Percentiles rank a stretch among this genome's conserved stretches.
Evolutionary conservation across 129 eudicot species (phyloP).

Genomic region (Rutidosis leptorrhynchoides): DNA sequence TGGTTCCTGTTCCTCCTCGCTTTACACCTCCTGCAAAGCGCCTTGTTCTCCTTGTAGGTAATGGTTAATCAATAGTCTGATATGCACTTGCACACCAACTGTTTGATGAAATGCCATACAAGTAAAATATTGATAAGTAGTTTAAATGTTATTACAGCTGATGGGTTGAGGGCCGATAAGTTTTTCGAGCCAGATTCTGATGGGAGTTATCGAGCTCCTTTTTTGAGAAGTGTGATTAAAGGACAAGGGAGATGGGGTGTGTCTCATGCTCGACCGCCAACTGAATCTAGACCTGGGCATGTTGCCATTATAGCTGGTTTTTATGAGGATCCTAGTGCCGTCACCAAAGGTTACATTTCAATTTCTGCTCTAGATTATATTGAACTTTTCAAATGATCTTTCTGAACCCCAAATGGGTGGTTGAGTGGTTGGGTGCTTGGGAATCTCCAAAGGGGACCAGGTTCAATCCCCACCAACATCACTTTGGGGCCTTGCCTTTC

Average conservation of each 20-base stretch:
- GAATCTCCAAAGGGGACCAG: too few relatives aligned
- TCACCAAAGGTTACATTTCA: constrained; percentile 70
- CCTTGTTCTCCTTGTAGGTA: constrained; percentile 86
- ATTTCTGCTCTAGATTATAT: constrained; percentile 12
- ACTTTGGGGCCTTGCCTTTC: too few relatives aligned
- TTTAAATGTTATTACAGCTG: constrained; percentile 62
- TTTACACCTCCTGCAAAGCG: constrained; percentile 84
- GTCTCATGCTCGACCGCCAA: constrained; percentile 98
- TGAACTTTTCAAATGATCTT: not conserved
- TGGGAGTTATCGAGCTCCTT: constrained; percentile 88
- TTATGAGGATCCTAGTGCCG: constrained; percentile 99
- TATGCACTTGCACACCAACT: constrained; percentile 20
- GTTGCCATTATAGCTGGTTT: constrained; percentile 94
- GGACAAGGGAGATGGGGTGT: constrained; percentile 97
- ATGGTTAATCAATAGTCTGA: not conserved
- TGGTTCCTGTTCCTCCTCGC: constrained; percentile 85
- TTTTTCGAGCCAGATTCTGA: constrained; percentile 87
- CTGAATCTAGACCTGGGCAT: constrained; percentile 99
- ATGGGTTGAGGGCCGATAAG: constrained; percentile 93
- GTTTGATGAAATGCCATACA: constrained; percentile 37
- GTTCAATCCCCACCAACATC: too few relatives aligned
- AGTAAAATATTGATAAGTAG: not conserved
- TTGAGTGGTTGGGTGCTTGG: too few relatives aligned
- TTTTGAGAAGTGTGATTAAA: constrained; percentile 81
- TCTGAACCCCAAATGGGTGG: too few relatives aligned